Percentiles rank a stretch among this genome's conserved stretches.
These are phyloP conservation scores for Amaranthus tricolor DNA, from an alignment of 179 eudicot species.

Conservation along the genomic window DNA sequence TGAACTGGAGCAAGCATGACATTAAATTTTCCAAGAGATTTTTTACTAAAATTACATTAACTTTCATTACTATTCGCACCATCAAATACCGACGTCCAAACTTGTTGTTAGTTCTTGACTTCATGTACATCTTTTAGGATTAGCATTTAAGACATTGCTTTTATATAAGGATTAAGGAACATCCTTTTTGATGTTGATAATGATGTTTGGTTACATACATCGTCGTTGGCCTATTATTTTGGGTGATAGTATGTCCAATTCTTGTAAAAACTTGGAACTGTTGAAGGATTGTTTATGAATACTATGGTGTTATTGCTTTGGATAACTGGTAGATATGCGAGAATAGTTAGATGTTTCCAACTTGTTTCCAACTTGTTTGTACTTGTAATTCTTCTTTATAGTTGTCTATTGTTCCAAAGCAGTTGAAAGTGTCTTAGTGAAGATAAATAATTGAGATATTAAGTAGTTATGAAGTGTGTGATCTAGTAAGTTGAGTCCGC, in stretches of 20 bases:
- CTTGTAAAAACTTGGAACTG: background rate
- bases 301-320: background rate
- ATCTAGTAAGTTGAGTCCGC: no score
- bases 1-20: no score
- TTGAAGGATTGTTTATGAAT: background rate
- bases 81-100: no score
- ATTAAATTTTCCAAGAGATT: no score
- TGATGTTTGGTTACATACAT: background rate
- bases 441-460: background rate
- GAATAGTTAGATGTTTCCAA: background rate
- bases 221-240: background rate
- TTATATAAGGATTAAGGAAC: no score
- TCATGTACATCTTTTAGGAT: no score
- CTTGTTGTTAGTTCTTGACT: no score
- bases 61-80: no score
- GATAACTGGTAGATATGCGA: background rate
- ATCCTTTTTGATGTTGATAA: background rate
- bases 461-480: background rate
- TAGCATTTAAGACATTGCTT: no score
- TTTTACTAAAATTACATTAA: no score
- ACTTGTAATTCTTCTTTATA: background rate
- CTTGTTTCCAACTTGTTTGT: background rate
- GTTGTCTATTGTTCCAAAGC: background rate
- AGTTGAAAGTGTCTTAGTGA: background rate
- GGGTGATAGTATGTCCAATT: background rate